phyloP scores from a whole-genome alignment of 805 yeast genomes.

The Candida multigemmis region DNA sequence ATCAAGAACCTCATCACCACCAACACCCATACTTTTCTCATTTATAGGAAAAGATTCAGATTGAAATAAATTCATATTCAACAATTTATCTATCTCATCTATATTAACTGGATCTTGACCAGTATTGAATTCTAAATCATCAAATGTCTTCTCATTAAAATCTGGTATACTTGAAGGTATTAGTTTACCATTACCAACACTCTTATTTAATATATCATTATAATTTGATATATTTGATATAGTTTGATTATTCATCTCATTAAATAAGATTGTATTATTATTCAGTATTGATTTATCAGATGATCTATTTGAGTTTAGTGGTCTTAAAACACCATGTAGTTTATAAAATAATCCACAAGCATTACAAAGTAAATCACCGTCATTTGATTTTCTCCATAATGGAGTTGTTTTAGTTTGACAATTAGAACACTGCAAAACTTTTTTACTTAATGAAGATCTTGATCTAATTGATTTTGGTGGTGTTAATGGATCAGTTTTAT shows the following conservation, averaged over 20 bases:
- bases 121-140: neutral
- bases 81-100: slow-evolving; percentile 33
- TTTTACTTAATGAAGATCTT: slow-evolving; percentile 8
- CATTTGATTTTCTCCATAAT: slow-evolving; percentile 32
- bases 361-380: slow-evolving; percentile 35
- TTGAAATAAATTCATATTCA: slow-evolving; percentile 30
- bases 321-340: slow-evolving; percentile 36
- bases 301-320: slow-evolving; percentile 14
- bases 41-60: slow-evolving; percentile 21
- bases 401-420: slow-evolving; percentile 38
- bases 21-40: slow-evolving; percentile 10
- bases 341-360: slow-evolving; percentile 39
- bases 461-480: slow-evolving; percentile 7
- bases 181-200: neutral
- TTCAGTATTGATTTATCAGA: slow-evolving; percentile 8
- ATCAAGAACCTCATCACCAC: slow-evolving; percentile 24
- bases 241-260: slow-evolving; percentile 6
- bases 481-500: slow-evolving; percentile 7
- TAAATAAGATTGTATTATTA: slow-evolving; percentile 15
- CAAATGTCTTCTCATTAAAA: neutral
- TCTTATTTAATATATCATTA: neutral
- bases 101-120: slow-evolving; percentile 5
- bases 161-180: neutral
- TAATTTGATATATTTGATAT: too few species aligned
- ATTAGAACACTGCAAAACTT: slow-evolving; percentile 27